Conservation (phyloP, 495 filamentous ascomycete genomes). For the Penicillium diatomitis region DNA sequence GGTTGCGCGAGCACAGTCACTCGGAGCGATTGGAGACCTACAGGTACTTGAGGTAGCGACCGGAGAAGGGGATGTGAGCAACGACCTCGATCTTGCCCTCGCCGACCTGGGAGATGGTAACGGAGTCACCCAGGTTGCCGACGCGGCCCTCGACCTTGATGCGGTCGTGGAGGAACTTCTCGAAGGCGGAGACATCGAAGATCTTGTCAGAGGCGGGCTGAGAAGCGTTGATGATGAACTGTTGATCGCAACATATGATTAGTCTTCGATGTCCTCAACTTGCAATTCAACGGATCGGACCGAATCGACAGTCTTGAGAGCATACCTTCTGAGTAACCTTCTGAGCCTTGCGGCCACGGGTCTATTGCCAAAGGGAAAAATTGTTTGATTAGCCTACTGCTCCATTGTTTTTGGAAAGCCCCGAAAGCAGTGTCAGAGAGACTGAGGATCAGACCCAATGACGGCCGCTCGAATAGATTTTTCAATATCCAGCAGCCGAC, state of each 20-base stretch:
- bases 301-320: not conserved
- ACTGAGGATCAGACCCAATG: not conserved
- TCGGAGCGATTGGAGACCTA: slow-evolving; percentile 34
- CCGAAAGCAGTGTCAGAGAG: slow-evolving; percentile 12
- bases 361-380: slow-evolving; percentile 25
- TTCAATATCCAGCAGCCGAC: slow-evolving; percentile 12
- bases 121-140: slow-evolving; percentile 91
- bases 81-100: slow-evolving; percentile 98
- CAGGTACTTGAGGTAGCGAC: slow-evolving; percentile 99
- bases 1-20: too few species aligned
- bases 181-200: slow-evolving; percentile 94
- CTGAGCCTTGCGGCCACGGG: slow-evolving; percentile 51
- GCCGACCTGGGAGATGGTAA: slow-evolving; percentile 79
- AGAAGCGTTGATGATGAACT: slow-evolving; percentile 98
- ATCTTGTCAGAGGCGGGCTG: slow-evolving; percentile 99
- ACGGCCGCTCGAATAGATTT: slow-evolving; percentile 11
- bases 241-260: not conserved
- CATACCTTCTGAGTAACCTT: slow-evolving; percentile 63
- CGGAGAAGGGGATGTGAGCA: slow-evolving; percentile 94
- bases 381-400: slow-evolving; percentile 80
- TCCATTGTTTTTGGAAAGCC: slow-evolving; percentile 47
- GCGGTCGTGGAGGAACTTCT: slow-evolving; percentile 98
- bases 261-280: too few species aligned
- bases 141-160: slow-evolving; percentile 99
- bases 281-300: not conserved